Base-by-base conservation (phyloP, 2,329 filamentous ascomycete species). In the Xylaria sp. region DNA sequence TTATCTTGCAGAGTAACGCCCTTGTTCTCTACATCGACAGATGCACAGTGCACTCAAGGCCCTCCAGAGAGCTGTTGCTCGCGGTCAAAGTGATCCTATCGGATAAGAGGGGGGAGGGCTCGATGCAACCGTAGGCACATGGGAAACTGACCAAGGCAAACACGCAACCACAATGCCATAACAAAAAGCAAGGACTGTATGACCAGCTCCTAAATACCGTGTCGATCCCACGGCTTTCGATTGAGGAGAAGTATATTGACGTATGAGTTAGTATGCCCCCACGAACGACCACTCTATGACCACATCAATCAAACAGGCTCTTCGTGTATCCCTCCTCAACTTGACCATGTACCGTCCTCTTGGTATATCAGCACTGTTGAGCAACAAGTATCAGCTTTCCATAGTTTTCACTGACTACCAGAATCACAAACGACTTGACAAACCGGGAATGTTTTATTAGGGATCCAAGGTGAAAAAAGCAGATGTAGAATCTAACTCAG, bases 361-460 rank as follows among this genome's bases (percentile, higher is more conserved):
- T 34, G 11, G 27, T 36, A 56, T 30, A 64, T 30, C 42, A 54
- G 32, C 47, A 63, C 59, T 62, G 47, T 54, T 66, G 14, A 24
- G 50, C 30, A 64, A 19, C 5, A 59, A 30, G 30, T 39, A 27
- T 12, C 17, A 5, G 6, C 27, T 11, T 58, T n/a, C 7, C 24
- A 55, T 30, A 55, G 9, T 24, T 2, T 42, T 59, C 17, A 32
- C 53, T 48, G 24, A 21, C 24, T 32, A 30, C 50, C 4, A 57
- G 42, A 53, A 12, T 12, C 65, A 61, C 69, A 71, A 71, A 71
- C 69, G 63, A 60, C 39, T 50, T 4, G 12, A 32, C 67, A 71
- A 71, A 69, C 64, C 69, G 67, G 69, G 61, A 67, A 21, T 32
- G 64, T 69, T 71, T 62, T 65, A 71, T 65, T 64, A 69, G 56